phyloP scores from a whole-genome alignment of 257 asterid species.

The Ocimum tenuiflorum region DNA sequence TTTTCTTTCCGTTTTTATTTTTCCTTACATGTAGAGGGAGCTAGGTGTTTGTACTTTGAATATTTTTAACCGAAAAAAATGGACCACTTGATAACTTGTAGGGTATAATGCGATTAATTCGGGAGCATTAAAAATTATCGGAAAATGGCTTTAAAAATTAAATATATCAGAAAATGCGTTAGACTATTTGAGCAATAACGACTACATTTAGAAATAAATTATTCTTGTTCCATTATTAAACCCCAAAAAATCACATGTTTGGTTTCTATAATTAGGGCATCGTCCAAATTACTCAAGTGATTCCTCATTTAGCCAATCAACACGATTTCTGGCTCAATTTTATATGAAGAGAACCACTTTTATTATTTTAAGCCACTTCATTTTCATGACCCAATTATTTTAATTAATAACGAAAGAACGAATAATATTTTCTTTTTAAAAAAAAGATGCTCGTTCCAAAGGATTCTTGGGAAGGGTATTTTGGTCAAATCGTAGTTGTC shows the following conservation, averaged over 20 bases:
- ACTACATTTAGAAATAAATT: not conserved
- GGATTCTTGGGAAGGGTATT: not conserved
- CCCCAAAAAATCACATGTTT: too few species aligned
- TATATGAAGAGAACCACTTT: not conserved
- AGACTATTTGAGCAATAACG: not conserved
- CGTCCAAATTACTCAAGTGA: constrained; percentile 3
- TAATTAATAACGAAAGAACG: too few species aligned
- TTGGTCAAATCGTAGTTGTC: not conserved
- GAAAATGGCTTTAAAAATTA: too few species aligned
- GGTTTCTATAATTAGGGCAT: constrained; percentile 18
- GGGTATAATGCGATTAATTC: too few species aligned
- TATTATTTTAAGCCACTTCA: not conserved
- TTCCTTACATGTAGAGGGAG: too few species aligned
- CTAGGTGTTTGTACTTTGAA: too few species aligned
- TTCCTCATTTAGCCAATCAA: constrained; percentile 27
- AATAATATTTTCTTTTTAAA: too few species aligned
- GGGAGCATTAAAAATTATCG: too few species aligned
- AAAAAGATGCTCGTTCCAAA: not conserved
- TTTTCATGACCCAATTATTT: not conserved
- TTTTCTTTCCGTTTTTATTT: too few species aligned
- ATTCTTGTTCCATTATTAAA: too few species aligned
- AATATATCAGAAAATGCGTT: not conserved
- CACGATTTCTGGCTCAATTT: not conserved
- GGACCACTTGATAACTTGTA: too few species aligned
- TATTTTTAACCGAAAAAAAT: too few species aligned